Percentiles rank a stretch among this genome's conserved stretches.
These are phyloP conservation scores for Fusarium goolgardi DNA, from an alignment of 2,329 filamentous ascomycete species.

Conservation along the genomic window DNA sequence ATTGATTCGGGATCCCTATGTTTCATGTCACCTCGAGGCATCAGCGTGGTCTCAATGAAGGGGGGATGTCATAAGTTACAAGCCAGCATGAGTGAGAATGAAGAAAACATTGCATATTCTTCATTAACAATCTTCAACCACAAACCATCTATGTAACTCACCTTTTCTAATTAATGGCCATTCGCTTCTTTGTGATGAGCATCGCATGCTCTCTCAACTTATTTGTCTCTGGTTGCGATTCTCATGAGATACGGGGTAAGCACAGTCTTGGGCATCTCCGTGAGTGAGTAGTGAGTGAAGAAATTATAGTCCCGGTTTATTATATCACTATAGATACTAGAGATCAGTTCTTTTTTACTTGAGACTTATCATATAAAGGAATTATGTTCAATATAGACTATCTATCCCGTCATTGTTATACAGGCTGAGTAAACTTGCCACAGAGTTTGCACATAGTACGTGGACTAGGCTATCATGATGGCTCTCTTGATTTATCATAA, in stretches of 20 bases:
- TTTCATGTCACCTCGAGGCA: neutral
- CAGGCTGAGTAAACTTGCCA: neutral
- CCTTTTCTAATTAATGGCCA: too few species aligned
- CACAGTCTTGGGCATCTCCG: neutral
- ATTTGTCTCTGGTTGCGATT: neutral
- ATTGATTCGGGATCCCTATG: neutral
- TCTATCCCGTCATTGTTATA: neutral
- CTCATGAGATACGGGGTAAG: neutral
- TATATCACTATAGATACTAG: neutral
- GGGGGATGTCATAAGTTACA: too few species aligned
- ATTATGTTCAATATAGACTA: neutral
- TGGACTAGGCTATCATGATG: neutral
- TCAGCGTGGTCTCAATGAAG: neutral
- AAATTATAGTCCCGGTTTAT: neutral
- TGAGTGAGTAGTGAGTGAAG: neutral
- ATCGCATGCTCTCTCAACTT: neutral
- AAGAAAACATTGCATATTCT: neutral
- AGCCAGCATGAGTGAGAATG: neutral
- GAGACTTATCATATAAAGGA: too few species aligned
- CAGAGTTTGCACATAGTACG: neutral
- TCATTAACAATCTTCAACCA: neutral
- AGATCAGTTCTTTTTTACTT: neutral
- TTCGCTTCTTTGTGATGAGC: neutral
- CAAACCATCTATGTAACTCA: neutral
- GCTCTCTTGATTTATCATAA: neutral